Conservation (phyloP, 345 rosid species). For the Citrus trifoliata region DNA sequence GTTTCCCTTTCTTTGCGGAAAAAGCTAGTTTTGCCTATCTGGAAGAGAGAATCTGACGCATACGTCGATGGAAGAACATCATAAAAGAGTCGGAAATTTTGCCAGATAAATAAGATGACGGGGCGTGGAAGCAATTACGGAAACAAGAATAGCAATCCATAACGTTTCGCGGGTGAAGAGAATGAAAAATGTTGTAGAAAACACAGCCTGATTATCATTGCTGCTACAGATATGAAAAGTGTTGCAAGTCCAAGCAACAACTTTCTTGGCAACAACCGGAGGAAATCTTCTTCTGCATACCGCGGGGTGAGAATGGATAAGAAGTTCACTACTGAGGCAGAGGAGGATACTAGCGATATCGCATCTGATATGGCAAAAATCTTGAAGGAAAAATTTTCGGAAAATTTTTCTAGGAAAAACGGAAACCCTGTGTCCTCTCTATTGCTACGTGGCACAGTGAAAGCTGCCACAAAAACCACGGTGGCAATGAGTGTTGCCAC, state of each 20-base stretch:
- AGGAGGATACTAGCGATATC: background rate
- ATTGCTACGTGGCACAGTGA: conserved; percentile 10
- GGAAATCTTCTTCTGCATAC: background rate
- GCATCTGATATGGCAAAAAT: conserved; percentile 7
- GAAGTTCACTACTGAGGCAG: background rate
- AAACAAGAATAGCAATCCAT: background rate
- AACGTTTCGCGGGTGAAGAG: background rate
- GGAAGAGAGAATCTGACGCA: background rate
- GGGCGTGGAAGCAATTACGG: background rate
- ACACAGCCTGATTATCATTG: conserved; percentile 19
- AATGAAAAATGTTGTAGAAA: background rate
- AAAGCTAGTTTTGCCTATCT: background rate
- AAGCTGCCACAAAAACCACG: conserved; percentile 4
- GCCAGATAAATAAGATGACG: background rate
- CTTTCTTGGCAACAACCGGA: conserved; percentile 6
- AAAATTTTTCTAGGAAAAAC: background rate
- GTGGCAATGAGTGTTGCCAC: conserved; percentile 12
- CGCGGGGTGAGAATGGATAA: conserved; percentile 12
- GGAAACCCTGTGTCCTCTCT: background rate
- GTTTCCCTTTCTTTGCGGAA: background rate
- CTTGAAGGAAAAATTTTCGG: background rate
- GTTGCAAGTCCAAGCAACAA: background rate
- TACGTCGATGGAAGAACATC: background rate
- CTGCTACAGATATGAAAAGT: background rate
- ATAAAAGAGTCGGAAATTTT: background rate